Percentiles rank a stretch among this genome's conserved stretches.
Conservation (phyloP, 106 monocot species). For the Dendrobium chrysotoxum region DNA sequence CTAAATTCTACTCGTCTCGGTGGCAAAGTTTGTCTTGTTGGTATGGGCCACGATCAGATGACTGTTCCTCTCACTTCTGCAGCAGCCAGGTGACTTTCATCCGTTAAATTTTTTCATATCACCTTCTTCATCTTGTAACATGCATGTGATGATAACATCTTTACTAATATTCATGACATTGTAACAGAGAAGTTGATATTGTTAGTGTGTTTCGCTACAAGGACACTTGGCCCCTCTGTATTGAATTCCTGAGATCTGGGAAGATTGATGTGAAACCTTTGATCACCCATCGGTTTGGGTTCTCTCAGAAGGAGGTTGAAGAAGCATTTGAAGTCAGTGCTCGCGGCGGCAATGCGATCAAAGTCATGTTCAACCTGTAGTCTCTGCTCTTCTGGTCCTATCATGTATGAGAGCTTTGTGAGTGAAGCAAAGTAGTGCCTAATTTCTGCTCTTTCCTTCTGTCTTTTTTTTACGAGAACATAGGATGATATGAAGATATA, state of each 20-base stretch:
- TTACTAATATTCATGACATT: background rate
- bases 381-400: constrained; percentile 2
- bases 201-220: constrained; percentile 89
- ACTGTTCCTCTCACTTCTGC: constrained; percentile 80
- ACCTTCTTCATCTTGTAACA: background rate
- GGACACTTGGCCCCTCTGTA: constrained; percentile 92
- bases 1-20: constrained; percentile 64
- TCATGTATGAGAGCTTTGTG: background rate
- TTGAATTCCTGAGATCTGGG: constrained; percentile 65
- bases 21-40: constrained; percentile 85
- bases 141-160: background rate
- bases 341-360: constrained; percentile 70
- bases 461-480: background rate
- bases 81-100: constrained; percentile 51
- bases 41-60: constrained; percentile 94
- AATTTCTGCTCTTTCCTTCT: background rate
- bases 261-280: constrained; percentile 94
- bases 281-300: constrained; percentile 91
- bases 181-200: constrained; percentile 80
- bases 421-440: too few species aligned
- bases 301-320: constrained; percentile 91
- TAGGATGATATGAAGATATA: too few species aligned
- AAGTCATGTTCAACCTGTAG: constrained; percentile 95
- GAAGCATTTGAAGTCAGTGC: constrained; percentile 94
- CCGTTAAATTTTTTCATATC: background rate